phyloP scores from a whole-genome alignment of 805 yeast species.

The Yarrowia osloensis region DNA sequence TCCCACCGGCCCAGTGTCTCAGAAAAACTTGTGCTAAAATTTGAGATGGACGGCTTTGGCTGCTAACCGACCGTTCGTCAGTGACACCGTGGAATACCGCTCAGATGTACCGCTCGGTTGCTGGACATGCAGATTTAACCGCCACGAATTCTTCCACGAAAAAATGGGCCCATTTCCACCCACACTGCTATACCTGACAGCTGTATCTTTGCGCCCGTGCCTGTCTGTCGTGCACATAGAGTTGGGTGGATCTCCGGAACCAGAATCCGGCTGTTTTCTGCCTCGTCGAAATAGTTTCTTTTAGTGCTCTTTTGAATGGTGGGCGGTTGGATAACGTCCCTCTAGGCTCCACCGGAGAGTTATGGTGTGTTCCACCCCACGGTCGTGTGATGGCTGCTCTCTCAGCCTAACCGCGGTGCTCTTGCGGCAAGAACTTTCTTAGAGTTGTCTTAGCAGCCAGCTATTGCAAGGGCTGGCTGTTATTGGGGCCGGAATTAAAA shows the following conservation, averaged over 20 bases:
- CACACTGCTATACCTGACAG: not conserved
- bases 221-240: not conserved
- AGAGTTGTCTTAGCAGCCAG: not conserved
- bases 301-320: not conserved
- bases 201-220: not conserved
- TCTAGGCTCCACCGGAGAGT: too few relatives aligned
- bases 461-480: not conserved
- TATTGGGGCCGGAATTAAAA: not conserved
- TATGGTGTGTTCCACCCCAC: too few relatives aligned
- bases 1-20: not conserved
- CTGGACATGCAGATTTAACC: not conserved
- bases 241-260: constrained; percentile 17
- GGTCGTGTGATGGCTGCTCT: too few relatives aligned
- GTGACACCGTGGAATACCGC: too few relatives aligned
- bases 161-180: not conserved
- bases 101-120: too few relatives aligned
- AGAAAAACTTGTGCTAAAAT: not conserved
- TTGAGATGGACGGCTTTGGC: too few relatives aligned
- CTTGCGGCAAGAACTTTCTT: not conserved
- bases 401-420: too few relatives aligned
- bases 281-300: too few relatives aligned
- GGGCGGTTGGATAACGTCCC: not conserved
- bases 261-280: not conserved
- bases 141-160: not conserved
- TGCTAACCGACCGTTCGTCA: too few relatives aligned